These are phyloP conservation scores for Pichia sp. DNA, from an alignment of 1,139 yeast genomes.

Conservation along the genomic window DNA sequence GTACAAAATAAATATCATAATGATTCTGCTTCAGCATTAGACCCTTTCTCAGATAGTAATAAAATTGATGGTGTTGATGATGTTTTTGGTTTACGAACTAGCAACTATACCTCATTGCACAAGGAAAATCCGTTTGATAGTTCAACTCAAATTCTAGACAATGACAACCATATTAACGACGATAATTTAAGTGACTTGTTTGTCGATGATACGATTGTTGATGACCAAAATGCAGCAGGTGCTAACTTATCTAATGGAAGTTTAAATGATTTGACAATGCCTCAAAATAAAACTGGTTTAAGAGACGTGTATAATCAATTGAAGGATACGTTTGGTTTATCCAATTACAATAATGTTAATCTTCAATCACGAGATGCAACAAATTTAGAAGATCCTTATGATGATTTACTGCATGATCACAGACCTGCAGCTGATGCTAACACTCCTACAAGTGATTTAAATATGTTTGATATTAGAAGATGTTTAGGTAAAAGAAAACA, in stretches of 20 bases:
- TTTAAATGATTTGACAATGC: constrained; percentile 8
- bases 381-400: constrained; percentile 14
- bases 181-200: constrained; percentile 11
- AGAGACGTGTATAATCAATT: constrained; percentile 25
- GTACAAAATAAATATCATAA: not conserved
- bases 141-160: not conserved
- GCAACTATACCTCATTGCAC: constrained; percentile 4
- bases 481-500: constrained; percentile 35
- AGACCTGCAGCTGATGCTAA: constrained; percentile 22
- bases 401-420: constrained; percentile 23
- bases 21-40: constrained; percentile 8
- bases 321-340: constrained; percentile 22
- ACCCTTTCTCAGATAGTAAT: constrained; percentile 18
- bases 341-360: constrained; percentile 24
- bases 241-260: not conserved
- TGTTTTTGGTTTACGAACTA: not conserved
- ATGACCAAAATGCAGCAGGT: constrained; percentile 8
- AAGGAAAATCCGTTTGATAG: constrained; percentile 15
- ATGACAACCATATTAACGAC: not conserved
- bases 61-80: constrained; percentile 5
- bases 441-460: constrained; percentile 7
- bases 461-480: constrained; percentile 29
- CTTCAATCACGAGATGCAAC: constrained; percentile 6
- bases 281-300: constrained; percentile 17
- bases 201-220: constrained; percentile 12